Conservation (phyloP, 2,329 filamentous ascomycete genomes). For the Ascochyta koolunga region DNA sequence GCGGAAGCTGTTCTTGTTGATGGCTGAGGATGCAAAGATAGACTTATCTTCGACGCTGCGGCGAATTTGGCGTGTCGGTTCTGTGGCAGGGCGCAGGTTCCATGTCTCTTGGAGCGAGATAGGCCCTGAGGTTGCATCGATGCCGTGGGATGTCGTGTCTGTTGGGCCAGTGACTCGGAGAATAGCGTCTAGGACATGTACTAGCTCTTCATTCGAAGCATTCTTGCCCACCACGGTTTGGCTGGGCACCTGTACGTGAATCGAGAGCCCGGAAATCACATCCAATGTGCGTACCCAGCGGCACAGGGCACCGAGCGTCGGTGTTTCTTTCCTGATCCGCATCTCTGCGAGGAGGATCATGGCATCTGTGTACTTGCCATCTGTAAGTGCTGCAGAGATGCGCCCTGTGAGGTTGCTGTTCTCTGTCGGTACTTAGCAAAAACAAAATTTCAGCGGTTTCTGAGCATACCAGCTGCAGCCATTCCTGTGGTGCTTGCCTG, state of each 20-base stretch:
- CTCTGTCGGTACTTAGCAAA: constrained; percentile 41
- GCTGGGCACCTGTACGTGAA: constrained; percentile 54
- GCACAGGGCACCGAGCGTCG: constrained; percentile 71
- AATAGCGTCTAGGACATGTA: constrained; percentile 68
- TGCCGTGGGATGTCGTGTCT: constrained; percentile 52
- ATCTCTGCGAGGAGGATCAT: constrained; percentile 71
- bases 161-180: constrained; percentile 67
- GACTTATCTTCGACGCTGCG: constrained; percentile 65
- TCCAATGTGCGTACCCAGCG: constrained; percentile 76
- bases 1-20: constrained; percentile 52
- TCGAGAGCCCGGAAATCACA: constrained; percentile 69
- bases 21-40: constrained; percentile 39
- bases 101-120: constrained; percentile 67
- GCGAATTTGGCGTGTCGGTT: constrained; percentile 56
- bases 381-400: constrained; percentile 69
- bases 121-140: constrained; percentile 47
- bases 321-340: constrained; percentile 68
- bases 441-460: not conserved
- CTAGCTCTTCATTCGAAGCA: constrained; percentile 58
- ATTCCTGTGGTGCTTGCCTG: constrained; percentile 71
- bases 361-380: constrained; percentile 70
- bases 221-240: constrained; percentile 36
- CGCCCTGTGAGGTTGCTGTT: constrained; percentile 69
- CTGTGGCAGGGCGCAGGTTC: constrained; percentile 59
- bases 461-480: constrained; percentile 58